Evolutionary conservation across 805 yeast genomes (phyloP).

Genomic region (Cyberlindnera samutprakarnensis): DNA sequence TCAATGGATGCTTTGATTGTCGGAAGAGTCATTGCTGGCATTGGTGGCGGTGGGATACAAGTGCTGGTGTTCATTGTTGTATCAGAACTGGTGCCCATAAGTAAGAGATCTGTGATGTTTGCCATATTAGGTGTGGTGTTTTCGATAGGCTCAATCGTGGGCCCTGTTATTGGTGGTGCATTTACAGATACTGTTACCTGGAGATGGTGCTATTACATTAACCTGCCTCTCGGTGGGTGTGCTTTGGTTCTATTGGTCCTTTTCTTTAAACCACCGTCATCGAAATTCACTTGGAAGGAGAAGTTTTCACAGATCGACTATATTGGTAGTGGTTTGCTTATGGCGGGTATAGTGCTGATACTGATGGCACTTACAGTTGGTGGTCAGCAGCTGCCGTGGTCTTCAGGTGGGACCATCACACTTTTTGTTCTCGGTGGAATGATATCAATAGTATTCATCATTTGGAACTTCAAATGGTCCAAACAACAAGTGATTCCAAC

Average conservation of each 20-base stretch:
- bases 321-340: conserved; percentile 35
- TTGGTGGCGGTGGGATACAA: conserved; percentile 66
- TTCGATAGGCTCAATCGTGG: conserved; percentile 45
- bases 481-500: conserved; percentile 16
- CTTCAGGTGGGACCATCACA: conserved; percentile 42
- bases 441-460: conserved; percentile 3
- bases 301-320: conserved; percentile 40
- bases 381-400: conserved; percentile 45
- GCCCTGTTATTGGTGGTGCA: conserved; percentile 65
- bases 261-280: conserved; percentile 41
- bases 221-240: conserved; percentile 57
- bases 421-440: conserved; percentile 31
- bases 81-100: conserved; percentile 39
- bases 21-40: conserved; percentile 64
- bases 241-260: conserved; percentile 31
- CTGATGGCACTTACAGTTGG: conserved; percentile 49
- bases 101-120: conserved; percentile 15
- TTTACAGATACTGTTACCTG: conserved; percentile 51
- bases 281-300: conserved; percentile 29
- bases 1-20: conserved; percentile 62
- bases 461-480: conserved; percentile 13
- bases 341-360: conserved; percentile 38
- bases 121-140: conserved; percentile 26
- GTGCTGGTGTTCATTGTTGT: conserved; percentile 48
- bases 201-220: conserved; percentile 75